phyloP scores from a whole-genome alignment of 2,329 filamentous ascomycete genomes.

The Apiospora hydei region DNA sequence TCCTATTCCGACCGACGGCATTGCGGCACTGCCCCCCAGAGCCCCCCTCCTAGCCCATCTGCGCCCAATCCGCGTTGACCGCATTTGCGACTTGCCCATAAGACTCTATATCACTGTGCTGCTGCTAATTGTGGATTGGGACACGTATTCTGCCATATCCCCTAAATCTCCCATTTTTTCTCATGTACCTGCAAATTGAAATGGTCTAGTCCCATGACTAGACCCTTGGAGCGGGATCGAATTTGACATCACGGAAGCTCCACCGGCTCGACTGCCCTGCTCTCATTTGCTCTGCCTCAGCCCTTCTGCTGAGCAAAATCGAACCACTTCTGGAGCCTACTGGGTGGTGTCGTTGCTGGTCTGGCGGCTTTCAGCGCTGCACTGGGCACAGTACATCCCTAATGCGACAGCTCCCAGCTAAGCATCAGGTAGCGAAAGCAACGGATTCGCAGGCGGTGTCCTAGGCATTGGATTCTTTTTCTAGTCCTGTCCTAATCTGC shows the following conservation, averaged over 20 bases:
- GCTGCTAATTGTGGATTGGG: conserved; percentile 16
- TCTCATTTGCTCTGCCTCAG: conserved; percentile 11
- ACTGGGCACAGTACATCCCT: not conserved
- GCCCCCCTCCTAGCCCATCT: not conserved
- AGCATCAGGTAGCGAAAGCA: not conserved
- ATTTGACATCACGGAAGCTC: conserved; percentile 15
- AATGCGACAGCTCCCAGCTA: conserved; percentile 13
- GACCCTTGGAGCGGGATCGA: conserved; percentile 21
- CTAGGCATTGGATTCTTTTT: conserved; percentile 1
- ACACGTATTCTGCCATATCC: conserved; percentile 15
- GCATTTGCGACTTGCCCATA: conserved; percentile 14
- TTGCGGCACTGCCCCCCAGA: conserved; percentile 1
- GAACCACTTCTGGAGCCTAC: conserved; percentile 7
- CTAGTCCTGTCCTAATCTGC: not conserved
- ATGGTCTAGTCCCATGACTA: conserved; percentile 13
- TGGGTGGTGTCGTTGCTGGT: not conserved
- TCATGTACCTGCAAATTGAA: conserved; percentile 18
- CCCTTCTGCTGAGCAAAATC: conserved; percentile 18
- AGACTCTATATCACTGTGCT: conserved; percentile 7
- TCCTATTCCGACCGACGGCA: not conserved
- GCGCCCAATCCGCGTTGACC: conserved; percentile 7
- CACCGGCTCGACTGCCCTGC: conserved; percentile 3
- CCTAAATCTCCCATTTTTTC: conserved; percentile 15
- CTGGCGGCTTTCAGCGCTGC: conserved; percentile 10
- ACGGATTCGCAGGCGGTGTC: conserved; percentile 18